Evolutionary conservation across 345 rosid genomes (phyloP), one percentile per base, ranked within the genome.

Genomic region (Salix dunnii): DNA sequence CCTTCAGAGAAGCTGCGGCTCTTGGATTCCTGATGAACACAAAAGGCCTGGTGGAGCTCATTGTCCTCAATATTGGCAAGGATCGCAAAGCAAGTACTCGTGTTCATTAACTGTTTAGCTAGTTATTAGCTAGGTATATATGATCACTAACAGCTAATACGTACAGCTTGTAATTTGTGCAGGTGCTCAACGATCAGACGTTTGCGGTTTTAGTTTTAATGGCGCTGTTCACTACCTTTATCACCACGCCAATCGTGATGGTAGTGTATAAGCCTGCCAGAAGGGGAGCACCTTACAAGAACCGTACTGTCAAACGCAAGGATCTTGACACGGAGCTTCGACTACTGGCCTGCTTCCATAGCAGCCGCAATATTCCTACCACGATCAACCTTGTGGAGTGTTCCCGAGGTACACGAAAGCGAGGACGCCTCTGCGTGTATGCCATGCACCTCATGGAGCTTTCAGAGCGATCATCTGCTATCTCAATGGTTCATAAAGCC

Each of bases 381-480:
- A 40, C 88, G 81, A 89, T 91, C 79, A 89, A 88, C 69, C 85
- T 89, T 38, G 81, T 91, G 1, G 95, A 91, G 63, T 86, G 93
- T 1, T 89, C 95, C 10, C 87, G 97, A 2, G 95, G 97, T 38
- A 84, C 78, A 11, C 82, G 85, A 20, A 86, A 86, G 71, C 79
- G 67, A 14, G 92, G 85, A 67, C 79, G 82, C 9, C 92, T 91
- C 67, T 83, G 88, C 42, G 86, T 91, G 14, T 93, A 93, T 27
- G 90, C 92, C 0, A 86, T 91, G 96, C 79, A 76, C 40, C 85
- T 93, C 3, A 89, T 91, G 94, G 97, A 93, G 79, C 89, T 93
- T 30, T 89, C 94, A 0, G 94, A 88, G 78, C 84, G 96, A 42
- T 88, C 96, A 70, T 90, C 94, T 0, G 93, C 96, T 7, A 93